Evolutionary conservation across 169 alveolate genomes (phyloP).

Genomic region (Cryptosporidium muris): DNA sequence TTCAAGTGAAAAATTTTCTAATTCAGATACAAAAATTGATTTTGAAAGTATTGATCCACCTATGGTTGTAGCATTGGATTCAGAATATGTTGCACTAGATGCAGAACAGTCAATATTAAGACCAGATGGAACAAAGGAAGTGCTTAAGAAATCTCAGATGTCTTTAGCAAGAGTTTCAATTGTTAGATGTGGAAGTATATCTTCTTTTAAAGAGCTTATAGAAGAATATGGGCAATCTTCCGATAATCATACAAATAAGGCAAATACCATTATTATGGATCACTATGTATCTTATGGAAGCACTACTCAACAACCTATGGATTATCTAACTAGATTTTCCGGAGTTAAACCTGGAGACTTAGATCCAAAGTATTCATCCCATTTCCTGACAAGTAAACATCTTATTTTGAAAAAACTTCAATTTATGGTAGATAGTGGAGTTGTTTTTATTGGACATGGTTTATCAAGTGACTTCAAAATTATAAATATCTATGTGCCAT

Average conservation of each 20-base stretch:
- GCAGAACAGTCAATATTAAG: constrained; percentile 72
- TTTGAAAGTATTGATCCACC: constrained; percentile 7
- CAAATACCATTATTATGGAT: constrained; percentile 73
- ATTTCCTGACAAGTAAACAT: constrained; percentile 81
- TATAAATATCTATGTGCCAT: constrained; percentile 82
- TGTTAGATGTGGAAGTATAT: constrained; percentile 20
- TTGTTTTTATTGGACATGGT: constrained; percentile 81
- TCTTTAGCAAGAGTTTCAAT: constrained; percentile 72
- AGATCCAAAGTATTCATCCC: constrained; percentile 78
- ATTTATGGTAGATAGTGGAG: constrained; percentile 79
- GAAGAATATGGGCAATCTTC: neutral
- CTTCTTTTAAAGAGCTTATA: constrained; percentile 13
- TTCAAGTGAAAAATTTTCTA: neutral
- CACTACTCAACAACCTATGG: constrained; percentile 77
- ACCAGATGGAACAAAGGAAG: constrained; percentile 71
- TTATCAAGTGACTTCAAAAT: constrained; percentile 81
- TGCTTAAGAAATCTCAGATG: constrained; percentile 66
- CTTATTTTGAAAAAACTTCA: constrained; percentile 78
- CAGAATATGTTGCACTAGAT: constrained; percentile 75
- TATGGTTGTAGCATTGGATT: constrained; percentile 73
- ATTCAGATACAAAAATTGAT: neutral
- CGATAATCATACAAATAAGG: neutral
- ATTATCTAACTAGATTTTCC: constrained; percentile 82
- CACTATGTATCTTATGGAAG: constrained; percentile 79
- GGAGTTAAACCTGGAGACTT: constrained; percentile 84